phyloP scores from a whole-genome alignment of 495 filamentous ascomycete genomes.

The Bacidia gigantensis region DNA sequence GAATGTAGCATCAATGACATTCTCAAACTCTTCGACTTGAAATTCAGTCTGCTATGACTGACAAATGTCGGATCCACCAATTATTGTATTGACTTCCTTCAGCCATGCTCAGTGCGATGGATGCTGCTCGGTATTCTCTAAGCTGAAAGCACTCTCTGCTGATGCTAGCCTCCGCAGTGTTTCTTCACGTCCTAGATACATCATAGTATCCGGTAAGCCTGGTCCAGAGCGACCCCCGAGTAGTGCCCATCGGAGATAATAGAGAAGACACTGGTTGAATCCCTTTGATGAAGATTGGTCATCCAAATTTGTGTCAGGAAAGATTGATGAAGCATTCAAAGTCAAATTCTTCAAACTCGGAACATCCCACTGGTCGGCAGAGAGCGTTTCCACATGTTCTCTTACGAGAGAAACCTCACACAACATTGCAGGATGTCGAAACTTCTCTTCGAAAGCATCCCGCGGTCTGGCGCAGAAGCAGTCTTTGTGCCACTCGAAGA shows the following conservation, averaged over 20 bases:
- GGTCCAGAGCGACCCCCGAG: constrained; percentile 45
- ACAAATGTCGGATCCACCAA: too few species aligned
- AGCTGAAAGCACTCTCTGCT: too few species aligned
- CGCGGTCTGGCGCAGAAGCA: constrained; percentile 43
- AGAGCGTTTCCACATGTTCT: constrained; percentile 2
- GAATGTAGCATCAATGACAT: neutral
- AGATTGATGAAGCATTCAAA: too few species aligned
- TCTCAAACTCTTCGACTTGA: constrained; percentile 6
- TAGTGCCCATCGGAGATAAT: constrained; percentile 56
- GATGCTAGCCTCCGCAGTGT: constrained; percentile 39
- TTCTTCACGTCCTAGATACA: constrained; percentile 47
- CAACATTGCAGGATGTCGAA: neutral
- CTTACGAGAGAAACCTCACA: neutral
- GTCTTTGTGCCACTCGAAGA: constrained; percentile 43
- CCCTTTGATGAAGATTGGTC: too few species aligned
- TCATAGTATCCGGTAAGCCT: constrained; percentile 42
- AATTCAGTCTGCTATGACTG: too few species aligned
- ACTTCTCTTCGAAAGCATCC: neutral
- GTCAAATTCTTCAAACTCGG: neutral
- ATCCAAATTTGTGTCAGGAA: too few species aligned
- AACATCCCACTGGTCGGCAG: constrained; percentile 12
- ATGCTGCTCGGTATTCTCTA: too few species aligned
- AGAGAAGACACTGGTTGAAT: neutral
- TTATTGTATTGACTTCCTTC: too few species aligned
- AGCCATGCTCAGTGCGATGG: too few species aligned